Evolutionary conservation across 2,329 filamentous ascomycete genomes (phyloP).

Genomic region (Cordyceps farinosa): DNA sequence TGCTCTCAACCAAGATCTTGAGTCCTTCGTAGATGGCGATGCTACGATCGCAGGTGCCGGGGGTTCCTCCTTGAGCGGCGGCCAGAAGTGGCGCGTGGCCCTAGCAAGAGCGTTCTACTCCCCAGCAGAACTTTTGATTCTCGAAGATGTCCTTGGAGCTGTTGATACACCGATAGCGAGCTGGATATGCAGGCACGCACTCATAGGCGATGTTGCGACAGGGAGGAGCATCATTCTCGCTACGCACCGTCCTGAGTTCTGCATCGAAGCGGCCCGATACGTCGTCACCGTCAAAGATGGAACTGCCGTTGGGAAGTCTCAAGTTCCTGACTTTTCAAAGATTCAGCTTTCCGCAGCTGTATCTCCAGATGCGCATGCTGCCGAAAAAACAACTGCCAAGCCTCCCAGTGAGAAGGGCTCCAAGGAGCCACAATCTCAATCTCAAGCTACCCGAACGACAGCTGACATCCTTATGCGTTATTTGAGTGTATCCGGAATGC

Average conservation of each 20-base stretch:
- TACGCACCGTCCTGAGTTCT: conserved; percentile 18
- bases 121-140: conserved; percentile 38
- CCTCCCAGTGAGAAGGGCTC: not conserved
- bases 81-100: conserved; percentile 44
- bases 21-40: conserved; percentile 40
- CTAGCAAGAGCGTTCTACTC: conserved; percentile 46
- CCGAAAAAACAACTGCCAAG: not conserved
- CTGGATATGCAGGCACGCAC: conserved; percentile 14
- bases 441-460: not conserved
- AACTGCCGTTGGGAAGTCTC: not conserved
- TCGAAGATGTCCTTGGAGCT: conserved; percentile 42
- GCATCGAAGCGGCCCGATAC: conserved; percentile 8
- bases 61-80: conserved; percentile 42
- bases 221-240: conserved; percentile 19
- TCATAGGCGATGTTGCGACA: conserved; percentile 10
- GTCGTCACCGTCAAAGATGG: conserved; percentile 8
- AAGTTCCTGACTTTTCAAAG: not conserved
- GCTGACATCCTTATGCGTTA: not conserved
- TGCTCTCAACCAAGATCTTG: conserved; percentile 41
- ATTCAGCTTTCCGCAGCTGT: not conserved
- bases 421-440: not conserved
- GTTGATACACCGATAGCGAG: conserved; percentile 18
- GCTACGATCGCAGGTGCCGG: conserved; percentile 41
- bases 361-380: not conserved
- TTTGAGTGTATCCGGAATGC: not conserved